Conservation (phyloP, 768 basidiomycete species). For the Cubamyces lactineus region DNA sequence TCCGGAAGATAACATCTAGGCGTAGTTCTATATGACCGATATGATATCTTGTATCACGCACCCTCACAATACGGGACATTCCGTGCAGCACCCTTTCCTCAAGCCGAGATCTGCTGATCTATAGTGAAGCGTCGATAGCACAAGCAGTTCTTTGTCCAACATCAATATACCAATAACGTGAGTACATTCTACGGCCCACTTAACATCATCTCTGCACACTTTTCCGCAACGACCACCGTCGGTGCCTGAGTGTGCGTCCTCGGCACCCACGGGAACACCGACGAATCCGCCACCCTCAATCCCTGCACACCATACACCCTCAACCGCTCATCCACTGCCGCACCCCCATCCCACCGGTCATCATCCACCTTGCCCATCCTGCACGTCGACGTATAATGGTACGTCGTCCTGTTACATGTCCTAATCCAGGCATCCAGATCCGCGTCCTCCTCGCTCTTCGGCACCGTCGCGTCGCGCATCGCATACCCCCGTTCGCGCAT, state of each 20-base stretch:
- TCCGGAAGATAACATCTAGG: slow-evolving; percentile 65
- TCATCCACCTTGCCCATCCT: slow-evolving; percentile 35
- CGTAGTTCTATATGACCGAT: not conserved
- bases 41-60: too few species aligned
- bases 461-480: slow-evolving; percentile 31
- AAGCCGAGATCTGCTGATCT: too few species aligned
- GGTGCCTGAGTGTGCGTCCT: slow-evolving; percentile 41
- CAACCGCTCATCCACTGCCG: slow-evolving; percentile 47
- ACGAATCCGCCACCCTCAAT: slow-evolving; percentile 39
- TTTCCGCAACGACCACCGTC: slow-evolving; percentile 41
- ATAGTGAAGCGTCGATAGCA: too few species aligned
- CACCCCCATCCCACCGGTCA: slow-evolving; percentile 14
- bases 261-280: slow-evolving; percentile 35
- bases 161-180: too few species aligned
- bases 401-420: slow-evolving; percentile 33
- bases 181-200: not conserved
- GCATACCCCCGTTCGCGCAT: slow-evolving; percentile 24
- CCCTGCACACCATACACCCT: slow-evolving; percentile 48
- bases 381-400: slow-evolving; percentile 43
- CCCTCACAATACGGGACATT: too few species aligned
- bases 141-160: too few species aligned
- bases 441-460: slow-evolving; percentile 32
- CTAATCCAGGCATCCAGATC: slow-evolving; percentile 38
- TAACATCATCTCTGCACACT: slow-evolving; percentile 42
- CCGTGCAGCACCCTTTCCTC: too few species aligned